These are phyloP conservation scores for Solanum paucissectum DNA, from an alignment of 257 asterid genomes.

Conservation along the genomic window DNA sequence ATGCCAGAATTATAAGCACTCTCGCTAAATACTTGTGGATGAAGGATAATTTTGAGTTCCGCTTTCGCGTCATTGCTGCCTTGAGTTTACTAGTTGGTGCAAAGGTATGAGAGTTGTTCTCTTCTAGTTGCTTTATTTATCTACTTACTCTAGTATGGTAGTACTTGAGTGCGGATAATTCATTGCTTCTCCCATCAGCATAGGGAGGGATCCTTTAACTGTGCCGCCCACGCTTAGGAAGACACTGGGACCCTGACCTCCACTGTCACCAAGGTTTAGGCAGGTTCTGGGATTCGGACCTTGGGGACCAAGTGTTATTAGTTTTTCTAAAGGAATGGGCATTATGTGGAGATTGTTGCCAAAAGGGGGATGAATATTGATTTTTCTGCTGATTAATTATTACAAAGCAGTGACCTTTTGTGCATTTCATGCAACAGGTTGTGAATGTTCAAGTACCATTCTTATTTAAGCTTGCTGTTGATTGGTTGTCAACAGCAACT, in stretches of 20 bases:
- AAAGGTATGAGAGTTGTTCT: conserved; percentile 19
- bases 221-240: not conserved
- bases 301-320: not conserved
- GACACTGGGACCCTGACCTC: not conserved
- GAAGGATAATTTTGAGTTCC: conserved; percentile 78
- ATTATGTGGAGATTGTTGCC: not conserved
- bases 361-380: not conserved
- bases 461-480: conserved; percentile 95
- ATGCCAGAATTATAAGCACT: conserved; percentile 51
- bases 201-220: not conserved
- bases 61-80: conserved; percentile 75
- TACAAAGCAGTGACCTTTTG: not conserved
- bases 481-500: conserved; percentile 67
- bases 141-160: not conserved
- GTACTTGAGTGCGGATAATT: not conserved
- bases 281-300: not conserved
- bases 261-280: not conserved
- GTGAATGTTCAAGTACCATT: conserved; percentile 96
- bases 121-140: not conserved
- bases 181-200: not conserved
- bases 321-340: not conserved
- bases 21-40: conserved; percentile 77
- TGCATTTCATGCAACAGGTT: conserved; percentile 43
- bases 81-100: conserved; percentile 80
- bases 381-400: not conserved